Evolutionary conservation across 176 grass and related monocot species (phyloP).

Genomic region (Tuctoria greenei): DNA sequence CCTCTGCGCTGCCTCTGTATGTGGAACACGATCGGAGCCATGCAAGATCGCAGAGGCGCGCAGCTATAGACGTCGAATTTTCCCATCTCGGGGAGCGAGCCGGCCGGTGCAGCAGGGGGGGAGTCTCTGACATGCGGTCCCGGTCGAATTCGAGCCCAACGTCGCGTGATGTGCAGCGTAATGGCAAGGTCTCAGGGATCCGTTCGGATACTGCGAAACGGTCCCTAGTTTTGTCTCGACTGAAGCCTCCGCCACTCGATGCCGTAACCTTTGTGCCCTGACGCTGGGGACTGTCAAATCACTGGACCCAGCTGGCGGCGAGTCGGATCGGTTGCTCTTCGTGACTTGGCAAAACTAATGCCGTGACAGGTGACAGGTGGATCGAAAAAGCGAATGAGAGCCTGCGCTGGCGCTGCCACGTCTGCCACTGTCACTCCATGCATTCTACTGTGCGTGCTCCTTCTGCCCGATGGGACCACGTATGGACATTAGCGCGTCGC

Average conservation of each 20-base stretch:
- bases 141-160: background rate
- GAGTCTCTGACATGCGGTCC: conserved; percentile 40
- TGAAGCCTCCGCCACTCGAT: background rate
- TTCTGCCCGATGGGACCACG: conserved; percentile 39
- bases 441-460: conserved; percentile 19
- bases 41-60: background rate
- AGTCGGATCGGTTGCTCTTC: rapidly evolving
- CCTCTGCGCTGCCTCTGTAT: background rate
- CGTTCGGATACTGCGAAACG: background rate
- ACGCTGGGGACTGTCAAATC: background rate
- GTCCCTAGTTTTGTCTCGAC: conserved; percentile 42
- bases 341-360: conserved; percentile 12
- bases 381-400: conserved; percentile 26
- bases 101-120: background rate
- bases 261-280: rapidly evolving
- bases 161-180: conserved; percentile 3
- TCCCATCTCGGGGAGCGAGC: background rate
- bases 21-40: conserved; percentile 3
- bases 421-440: conserved; percentile 25
- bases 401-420: conserved; percentile 25
- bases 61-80: conserved; percentile 12
- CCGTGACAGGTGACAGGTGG: conserved; percentile 42
- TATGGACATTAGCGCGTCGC: conserved; percentile 23
- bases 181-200: conserved; percentile 24
- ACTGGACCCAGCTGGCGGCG: background rate